Base-by-base conservation (phyloP, 352 stramenopile genomes). In the Blastocystis sp. region DNA sequence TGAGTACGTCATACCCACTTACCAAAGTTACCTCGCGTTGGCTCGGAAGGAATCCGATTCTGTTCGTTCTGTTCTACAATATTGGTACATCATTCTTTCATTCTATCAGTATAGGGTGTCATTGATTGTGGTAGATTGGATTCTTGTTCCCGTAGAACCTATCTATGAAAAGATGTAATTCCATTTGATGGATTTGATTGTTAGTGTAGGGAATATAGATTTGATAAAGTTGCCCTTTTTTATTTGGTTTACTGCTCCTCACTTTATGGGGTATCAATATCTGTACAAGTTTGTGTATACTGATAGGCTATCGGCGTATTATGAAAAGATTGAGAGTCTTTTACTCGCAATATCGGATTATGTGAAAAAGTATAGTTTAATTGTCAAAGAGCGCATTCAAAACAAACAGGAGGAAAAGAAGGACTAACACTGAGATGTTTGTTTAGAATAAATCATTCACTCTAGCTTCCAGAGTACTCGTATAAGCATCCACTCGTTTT, bases 401-500 rank as follows among this genome's bases (percentile, higher is more conserved):
- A 54, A 39, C 11, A 56, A 56, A 68, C 20, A 68, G 26, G 26
- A 18, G 13, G 59, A 37, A 68, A 68, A 24, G 37, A 39, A 37
- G 37, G 20, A 68, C 11, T 39, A 68, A 39, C 59, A 39, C 20
- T 68, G 11, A 16, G n/a, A 39, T 68, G 11, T 37, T 39, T 37
- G 37, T 24, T 34, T 79, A 79, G 37, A 79, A 79, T 24, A 79
- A 16, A 8, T 63, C n/a, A 56, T 79, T 56, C 50, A 50, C 68
- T 62, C 43, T 79, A 9, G 30, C 30, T 39, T 79, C 68, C 6
- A 79, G 41, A 8, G 7, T 26, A 9, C 26, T 79, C 9, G 68
- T 79, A 47, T 79, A 79, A 8, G 68, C 43, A 34, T 79, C 68
- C 26, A 79, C 30, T 34, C 62, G 56, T 20, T 79, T 79, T 0